Evolutionary conservation across 2,329 filamentous ascomycete genomes (phyloP).

Genomic region (Kalmusia sp.): DNA sequence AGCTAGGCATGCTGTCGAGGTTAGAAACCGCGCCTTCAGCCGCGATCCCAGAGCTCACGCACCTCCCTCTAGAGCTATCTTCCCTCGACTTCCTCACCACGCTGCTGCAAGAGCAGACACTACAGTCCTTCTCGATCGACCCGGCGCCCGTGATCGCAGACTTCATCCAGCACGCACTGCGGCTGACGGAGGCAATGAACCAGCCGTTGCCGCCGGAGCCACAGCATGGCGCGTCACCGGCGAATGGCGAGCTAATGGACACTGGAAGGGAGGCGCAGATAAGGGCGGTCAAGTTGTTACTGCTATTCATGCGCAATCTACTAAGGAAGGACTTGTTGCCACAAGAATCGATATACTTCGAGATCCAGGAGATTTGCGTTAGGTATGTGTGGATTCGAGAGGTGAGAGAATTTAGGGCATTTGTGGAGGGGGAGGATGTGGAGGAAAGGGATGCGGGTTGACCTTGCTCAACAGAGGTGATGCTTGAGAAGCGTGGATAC

Average conservation of each 20-base stretch:
- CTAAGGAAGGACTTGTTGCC: conserved; percentile 41
- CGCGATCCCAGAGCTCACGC: conserved; percentile 38
- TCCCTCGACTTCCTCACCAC: conserved; percentile 48
- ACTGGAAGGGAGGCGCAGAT: conserved; percentile 44
- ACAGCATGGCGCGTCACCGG: not conserved
- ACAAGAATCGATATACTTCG: conserved; percentile 42
- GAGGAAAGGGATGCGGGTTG: conserved; percentile 1
- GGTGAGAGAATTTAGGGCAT: conserved; percentile 47
- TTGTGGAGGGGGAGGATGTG: conserved; percentile 30
- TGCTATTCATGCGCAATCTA: conserved; percentile 49
- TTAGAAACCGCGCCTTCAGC: conserved; percentile 27
- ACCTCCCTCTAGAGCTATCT: conserved; percentile 45
- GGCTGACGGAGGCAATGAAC: conserved; percentile 41
- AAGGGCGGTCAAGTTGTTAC: conserved; percentile 44
- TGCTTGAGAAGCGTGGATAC: not conserved
- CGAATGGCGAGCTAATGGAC: conserved; percentile 14
- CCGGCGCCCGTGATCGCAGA: conserved; percentile 37
- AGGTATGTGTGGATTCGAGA: conserved; percentile 50
- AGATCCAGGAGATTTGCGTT: conserved; percentile 50
- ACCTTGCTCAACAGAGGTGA: not conserved
- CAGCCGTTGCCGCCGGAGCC: conserved; percentile 18
- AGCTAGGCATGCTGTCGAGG: conserved; percentile 24
- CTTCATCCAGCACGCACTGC: conserved; percentile 49
- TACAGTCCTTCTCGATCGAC: conserved; percentile 34
- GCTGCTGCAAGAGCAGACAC: conserved; percentile 37